A percentile compares a stretch with the other conserved stretches of the same genome.
phyloP scores from a whole-genome alignment of 2,329 filamentous ascomycete genomes.

The Proliferodiscus dingleyae region DNA sequence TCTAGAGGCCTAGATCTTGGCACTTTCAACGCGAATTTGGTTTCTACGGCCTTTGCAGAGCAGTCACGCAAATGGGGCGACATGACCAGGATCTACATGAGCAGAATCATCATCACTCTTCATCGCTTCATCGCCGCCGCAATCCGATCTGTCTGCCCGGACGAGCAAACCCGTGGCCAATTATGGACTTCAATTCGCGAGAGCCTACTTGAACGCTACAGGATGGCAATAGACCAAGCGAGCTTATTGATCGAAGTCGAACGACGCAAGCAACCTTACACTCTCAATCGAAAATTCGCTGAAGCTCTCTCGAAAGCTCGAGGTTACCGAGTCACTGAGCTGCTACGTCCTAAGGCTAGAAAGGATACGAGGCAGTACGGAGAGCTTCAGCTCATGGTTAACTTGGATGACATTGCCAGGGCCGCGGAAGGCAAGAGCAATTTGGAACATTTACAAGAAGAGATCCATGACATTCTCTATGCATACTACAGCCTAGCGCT shows the following conservation, averaged over 20 bases:
- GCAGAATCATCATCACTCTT: conserved; percentile 26
- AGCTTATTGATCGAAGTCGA: conserved; percentile 28
- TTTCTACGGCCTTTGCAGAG: conserved; percentile 40
- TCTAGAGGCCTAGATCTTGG: conserved; percentile 10
- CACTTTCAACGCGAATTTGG: conserved; percentile 26
- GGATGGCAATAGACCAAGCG: conserved; percentile 21
- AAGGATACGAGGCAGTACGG: conserved; percentile 8
- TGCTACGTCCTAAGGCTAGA: conserved; percentile 14
- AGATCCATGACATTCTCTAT: conserved; percentile 55
- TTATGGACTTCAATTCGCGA: conserved; percentile 22
- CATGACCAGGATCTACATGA: conserved; percentile 28
- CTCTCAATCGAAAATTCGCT: conserved; percentile 28
- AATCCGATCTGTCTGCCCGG: conserved; percentile 20
- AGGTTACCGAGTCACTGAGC: conserved; percentile 8
- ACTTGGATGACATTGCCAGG: conserved; percentile 13
- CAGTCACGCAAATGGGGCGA: conserved; percentile 31
- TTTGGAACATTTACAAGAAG: conserved; percentile 37
- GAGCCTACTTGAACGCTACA: conserved; percentile 22
- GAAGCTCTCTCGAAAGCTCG: conserved; percentile 7
- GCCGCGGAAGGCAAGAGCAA: conserved; percentile 27
- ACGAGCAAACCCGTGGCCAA: conserved; percentile 14
- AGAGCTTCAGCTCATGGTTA: conserved; percentile 11
- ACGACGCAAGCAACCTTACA: conserved; percentile 28
- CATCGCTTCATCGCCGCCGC: conserved; percentile 28
- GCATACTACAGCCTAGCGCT: conserved; percentile 58